A percentile compares a stretch with the other conserved stretches of the same genome.
These are phyloP conservation scores for Naganishia onofrii DNA, from an alignment of 768 basidiomycete genomes.

Conservation along the genomic window DNA sequence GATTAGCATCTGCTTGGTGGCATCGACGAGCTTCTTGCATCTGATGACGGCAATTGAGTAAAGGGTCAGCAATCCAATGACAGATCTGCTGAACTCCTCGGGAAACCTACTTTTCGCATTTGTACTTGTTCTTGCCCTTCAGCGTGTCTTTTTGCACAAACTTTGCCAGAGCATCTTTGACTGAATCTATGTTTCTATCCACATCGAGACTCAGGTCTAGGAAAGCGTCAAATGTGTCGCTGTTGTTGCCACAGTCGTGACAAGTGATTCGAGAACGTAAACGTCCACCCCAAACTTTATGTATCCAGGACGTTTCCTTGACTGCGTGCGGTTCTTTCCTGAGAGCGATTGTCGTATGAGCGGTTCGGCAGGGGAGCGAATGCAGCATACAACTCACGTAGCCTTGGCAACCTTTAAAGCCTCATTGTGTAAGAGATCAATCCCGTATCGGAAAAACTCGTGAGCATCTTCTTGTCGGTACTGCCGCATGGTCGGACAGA, in stretches of 20 bases:
- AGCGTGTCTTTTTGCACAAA: slow-evolving; percentile 79
- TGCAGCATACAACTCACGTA: slow-evolving; percentile 54
- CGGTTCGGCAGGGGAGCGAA: neutral
- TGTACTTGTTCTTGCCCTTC: slow-evolving; percentile 91
- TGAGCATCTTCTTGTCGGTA: slow-evolving; percentile 98
- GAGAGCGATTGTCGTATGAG: neutral
- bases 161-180: slow-evolving; percentile 72
- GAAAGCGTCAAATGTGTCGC: slow-evolving; percentile 94
- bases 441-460: slow-evolving; percentile 90
- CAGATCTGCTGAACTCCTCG: no score
- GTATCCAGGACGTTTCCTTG: slow-evolving; percentile 84
- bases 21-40: slow-evolving; percentile 86
- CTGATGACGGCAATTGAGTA: slow-evolving; percentile 54
- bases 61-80: no score
- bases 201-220: slow-evolving; percentile 93
- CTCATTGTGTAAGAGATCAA: slow-evolving; percentile 88
- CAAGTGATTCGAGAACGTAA: slow-evolving; percentile 89
- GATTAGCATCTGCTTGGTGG: slow-evolving; percentile 84
- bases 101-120: slow-evolving; percentile 94
- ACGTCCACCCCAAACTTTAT: slow-evolving; percentile 87
- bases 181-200: slow-evolving; percentile 57
- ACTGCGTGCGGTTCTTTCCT: slow-evolving; percentile 49
- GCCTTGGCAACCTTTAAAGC: slow-evolving; percentile 69
- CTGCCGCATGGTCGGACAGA: slow-evolving; percentile 83
- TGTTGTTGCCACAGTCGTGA: slow-evolving; percentile 72